Evolutionary conservation across 2,329 filamentous ascomycete species (phyloP).

Genomic region (Sporothrix variecibatus): DNA sequence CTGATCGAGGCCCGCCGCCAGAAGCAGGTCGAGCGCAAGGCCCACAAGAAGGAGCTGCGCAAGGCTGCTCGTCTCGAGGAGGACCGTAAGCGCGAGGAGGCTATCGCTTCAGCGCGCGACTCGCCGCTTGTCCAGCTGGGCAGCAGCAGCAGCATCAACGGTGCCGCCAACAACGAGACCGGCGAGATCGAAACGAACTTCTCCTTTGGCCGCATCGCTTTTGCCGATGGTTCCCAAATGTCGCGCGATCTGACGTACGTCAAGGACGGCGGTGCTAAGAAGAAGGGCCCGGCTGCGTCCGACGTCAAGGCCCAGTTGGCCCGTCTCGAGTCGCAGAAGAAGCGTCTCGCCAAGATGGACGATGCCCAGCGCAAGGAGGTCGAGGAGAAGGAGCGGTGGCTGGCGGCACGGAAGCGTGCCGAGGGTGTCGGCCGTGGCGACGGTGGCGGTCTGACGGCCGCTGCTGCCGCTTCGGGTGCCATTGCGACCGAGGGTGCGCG

Average conservation of each 20-base stretch:
- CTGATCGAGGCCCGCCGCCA: conserved; percentile 85
- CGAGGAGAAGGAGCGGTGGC: conserved; percentile 91
- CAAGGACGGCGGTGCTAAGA: conserved; percentile 52
- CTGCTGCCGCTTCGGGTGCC: conserved; percentile 28
- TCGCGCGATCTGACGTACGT: conserved; percentile 71
- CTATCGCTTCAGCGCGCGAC: conserved; percentile 59
- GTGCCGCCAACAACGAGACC: conserved; percentile 48
- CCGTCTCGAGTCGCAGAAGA: conserved; percentile 82
- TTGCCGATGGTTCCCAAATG: conserved; percentile 79
- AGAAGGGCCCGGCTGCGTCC: conserved; percentile 68
- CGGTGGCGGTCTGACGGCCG: conserved; percentile 31
- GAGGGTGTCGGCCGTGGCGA: conserved; percentile 91
- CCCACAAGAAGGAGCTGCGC: conserved; percentile 84
- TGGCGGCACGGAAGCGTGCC: conserved; percentile 83
- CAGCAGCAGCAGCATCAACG: conserved; percentile 46
- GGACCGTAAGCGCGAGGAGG: conserved; percentile 64
- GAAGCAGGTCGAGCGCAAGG: conserved; percentile 84
- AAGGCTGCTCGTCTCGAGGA: conserved; percentile 78
- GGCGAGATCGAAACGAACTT: conserved; percentile 63
- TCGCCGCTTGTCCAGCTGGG: conserved; percentile 48
- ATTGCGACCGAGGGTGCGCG: conserved; percentile 7
- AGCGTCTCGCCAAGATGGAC: conserved; percentile 73
- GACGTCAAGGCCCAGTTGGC: conserved; percentile 86
- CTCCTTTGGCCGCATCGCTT: conserved; percentile 88
- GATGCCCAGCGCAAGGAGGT: conserved; percentile 81